Conservation (phyloP, 257 asterid species). For the Scutellaria barbata region DNA sequence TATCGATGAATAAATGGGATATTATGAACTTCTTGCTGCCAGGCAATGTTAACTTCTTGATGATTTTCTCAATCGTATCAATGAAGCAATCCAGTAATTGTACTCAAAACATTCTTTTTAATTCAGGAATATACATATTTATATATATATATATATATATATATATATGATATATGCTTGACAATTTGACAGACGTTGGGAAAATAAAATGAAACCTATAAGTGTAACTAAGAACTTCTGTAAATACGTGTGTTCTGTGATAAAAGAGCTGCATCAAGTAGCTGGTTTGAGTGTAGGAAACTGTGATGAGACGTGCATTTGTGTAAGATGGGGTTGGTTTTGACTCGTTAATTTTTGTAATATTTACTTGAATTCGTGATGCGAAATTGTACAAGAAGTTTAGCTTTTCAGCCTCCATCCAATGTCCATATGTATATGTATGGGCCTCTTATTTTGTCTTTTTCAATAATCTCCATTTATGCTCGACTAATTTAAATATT, state of each 20-base stretch:
- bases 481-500: too few relatives aligned
- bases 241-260: neutral
- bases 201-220: too few relatives aligned
- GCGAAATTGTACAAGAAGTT: neutral
- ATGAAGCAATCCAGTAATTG: neutral
- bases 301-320: neutral
- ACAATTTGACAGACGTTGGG: too few relatives aligned
- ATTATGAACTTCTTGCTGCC: neutral
- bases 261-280: neutral
- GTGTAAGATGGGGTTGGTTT: neutral
- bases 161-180: neutral
- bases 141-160: too few relatives aligned
- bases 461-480: neutral
- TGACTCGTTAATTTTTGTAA: neutral
- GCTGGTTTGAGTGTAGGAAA: neutral
- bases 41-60: neutral
- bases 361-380: neutral
- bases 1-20: neutral
- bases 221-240: neutral
- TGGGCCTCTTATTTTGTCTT: neutral
- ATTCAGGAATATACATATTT: neutral
- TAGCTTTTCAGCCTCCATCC: neutral
- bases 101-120: neutral
- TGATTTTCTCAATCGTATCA: neutral
- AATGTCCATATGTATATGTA: too few relatives aligned